Evolutionary conservation across 176 grass and related monocot genomes (phyloP), one percentile per base, ranked within the genome.

Genomic region (Otatea glauca): DNA sequence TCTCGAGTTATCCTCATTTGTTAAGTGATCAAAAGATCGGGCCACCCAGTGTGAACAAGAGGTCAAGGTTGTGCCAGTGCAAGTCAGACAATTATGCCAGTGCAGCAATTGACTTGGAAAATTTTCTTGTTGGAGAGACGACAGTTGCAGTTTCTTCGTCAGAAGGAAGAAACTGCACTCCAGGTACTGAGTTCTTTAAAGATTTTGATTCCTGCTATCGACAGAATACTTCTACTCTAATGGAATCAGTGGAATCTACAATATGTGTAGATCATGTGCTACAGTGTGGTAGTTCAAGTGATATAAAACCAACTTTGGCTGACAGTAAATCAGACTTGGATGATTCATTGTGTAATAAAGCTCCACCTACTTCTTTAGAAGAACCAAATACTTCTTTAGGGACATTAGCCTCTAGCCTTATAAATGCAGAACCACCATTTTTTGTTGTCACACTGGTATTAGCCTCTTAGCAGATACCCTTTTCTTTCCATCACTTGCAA

Each of bases 1-100:
- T n/a, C n/a, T n/a, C n/a, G n/a, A n/a, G n/a, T n/a, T n/a, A n/a
- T n/a, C n/a, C n/a, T n/a, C n/a, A n/a, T n/a, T n/a, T n/a, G n/a
- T n/a, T n/a, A n/a, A n/a, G n/a, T n/a, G n/a, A n/a, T n/a, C n/a
- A n/a, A n/a, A n/a, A n/a, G n/a, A n/a, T n/a, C n/a, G n/a, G n/a
- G n/a, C n/a, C n/a, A n/a, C n/a, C n/a, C n/a, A n/a, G n/a, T n/a
- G n/a, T n/a, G n/a, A n/a, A n/a, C n/a, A n/a, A n/a, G n/a, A n/a
- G n/a, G n/a, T n/a, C n/a, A n/a, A n/a, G n/a, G n/a, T n/a, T n/a
- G n/a, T 76, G 17, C 77, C 68, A 84, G 84, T 76, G 76, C 39
- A 79, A 87, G 39, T 72, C 80, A 81, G 84, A 72, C 6, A 75
- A 41, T 74, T 43, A 32, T 89, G 73, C 77, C 54, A 20, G 42